Conservation (phyloP, 139 green algal species). For the Picochlorum sp. region DNA sequence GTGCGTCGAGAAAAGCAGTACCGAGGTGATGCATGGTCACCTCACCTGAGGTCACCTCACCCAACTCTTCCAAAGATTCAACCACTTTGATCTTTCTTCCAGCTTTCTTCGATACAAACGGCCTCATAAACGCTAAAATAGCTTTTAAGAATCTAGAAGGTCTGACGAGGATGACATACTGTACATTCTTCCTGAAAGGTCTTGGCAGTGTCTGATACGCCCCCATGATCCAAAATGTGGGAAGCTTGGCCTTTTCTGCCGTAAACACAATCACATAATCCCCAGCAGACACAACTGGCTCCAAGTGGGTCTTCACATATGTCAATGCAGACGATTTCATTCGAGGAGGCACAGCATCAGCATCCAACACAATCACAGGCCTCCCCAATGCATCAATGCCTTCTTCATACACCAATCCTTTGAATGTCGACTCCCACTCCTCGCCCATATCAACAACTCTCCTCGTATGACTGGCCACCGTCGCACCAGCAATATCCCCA, state of each 20-base stretch:
- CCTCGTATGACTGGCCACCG: background rate
- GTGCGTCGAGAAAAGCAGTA: slow-evolving; percentile 26
- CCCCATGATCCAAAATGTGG: slow-evolving; percentile 54
- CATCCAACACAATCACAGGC: slow-evolving; percentile 68
- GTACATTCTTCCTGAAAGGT: slow-evolving; percentile 70
- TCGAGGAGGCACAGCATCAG: slow-evolving; percentile 42
- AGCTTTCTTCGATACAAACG: slow-evolving; percentile 60
- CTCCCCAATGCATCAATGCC: slow-evolving; percentile 55
- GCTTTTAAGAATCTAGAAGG: slow-evolving; percentile 47
- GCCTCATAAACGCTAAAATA: slow-evolving; percentile 47
- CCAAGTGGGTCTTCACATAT: slow-evolving; percentile 35
- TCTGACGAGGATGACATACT: slow-evolving; percentile 62
- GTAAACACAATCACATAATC: slow-evolving; percentile 43
- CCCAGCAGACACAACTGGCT: slow-evolving; percentile 51
- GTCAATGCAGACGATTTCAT: slow-evolving; percentile 25
- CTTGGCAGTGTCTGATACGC: slow-evolving; percentile 51
- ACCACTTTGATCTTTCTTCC: slow-evolving; percentile 57
- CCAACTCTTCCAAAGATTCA: slow-evolving; percentile 43
- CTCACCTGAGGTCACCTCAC: slow-evolving; percentile 43
- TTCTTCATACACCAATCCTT: slow-evolving; percentile 54
- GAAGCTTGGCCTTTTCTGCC: slow-evolving; percentile 27
- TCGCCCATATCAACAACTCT: background rate
- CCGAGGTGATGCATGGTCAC: slow-evolving; percentile 56
- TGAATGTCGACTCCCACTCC: slow-evolving; percentile 27
- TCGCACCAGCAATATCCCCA: background rate